Base-by-base conservation (phyloP, 768 basidiomycete genomes). In the Astraeus odoratus region DNA sequence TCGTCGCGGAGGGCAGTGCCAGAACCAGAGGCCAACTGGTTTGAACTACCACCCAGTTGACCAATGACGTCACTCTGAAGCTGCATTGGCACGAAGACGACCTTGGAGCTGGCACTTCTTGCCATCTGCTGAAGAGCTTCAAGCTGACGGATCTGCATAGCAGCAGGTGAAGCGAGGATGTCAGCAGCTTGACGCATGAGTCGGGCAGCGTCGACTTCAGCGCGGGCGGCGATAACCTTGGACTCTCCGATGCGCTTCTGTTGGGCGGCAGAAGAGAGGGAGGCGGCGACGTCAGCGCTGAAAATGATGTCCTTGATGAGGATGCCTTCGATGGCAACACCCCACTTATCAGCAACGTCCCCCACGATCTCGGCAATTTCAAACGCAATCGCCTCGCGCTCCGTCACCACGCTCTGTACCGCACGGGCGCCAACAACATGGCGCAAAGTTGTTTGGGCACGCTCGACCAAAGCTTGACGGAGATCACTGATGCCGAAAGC, bases 111-210 rank as follows among this genome's bases (percentile, higher is more conserved):
- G n/a, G 86, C 80, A 13, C 79, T 81, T 66, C 88, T 86, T 39
- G 94, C 88, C 94, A 98, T 98, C 57, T 80, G 76, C 75, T 96
- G 92, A 52, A 97, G 76, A 39, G 93, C 90, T 66, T 99, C 95
- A 51, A 98, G 78, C 63, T 97, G 95, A 48, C 95, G 76, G 62
- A 97, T 97, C 66, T 96, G 93, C 92, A 97, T 96, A 44, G 95
- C 95, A 18, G 95, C 94, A 8, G 92, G 92, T 9, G 83, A 88
- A 18, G 92, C 90, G 57, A 91, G 71, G 57, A 95, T 96, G 66
- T 96, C 93, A 43, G 93, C 93, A 10, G 94, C 94, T 64, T 95
- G 91, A 49, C 94, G 78, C 94, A 97, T 97, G 62, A 97, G 78
- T 56, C 90, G 79, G 22, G 93, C 92, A 27, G 92, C 74, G 63